These are phyloP conservation scores for Clitopilus passeckerianus DNA, from an alignment of 768 basidiomycete species.

Conservation along the genomic window DNA sequence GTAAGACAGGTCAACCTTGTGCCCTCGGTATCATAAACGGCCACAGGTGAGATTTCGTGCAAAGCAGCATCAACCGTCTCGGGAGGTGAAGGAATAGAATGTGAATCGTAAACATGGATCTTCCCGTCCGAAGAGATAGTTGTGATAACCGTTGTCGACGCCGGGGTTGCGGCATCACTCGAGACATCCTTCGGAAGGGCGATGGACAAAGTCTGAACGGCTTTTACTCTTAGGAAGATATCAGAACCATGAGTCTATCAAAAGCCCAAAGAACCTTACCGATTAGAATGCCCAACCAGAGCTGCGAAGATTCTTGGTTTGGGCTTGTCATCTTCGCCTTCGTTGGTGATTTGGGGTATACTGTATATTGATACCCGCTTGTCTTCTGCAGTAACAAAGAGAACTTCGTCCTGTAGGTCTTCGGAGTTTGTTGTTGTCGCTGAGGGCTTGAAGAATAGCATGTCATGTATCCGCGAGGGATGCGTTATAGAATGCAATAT, in stretches of 20 bases:
- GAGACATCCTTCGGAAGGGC: constrained; percentile 38
- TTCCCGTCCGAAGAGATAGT: constrained; percentile 91
- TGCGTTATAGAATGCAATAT: constrained; percentile 71
- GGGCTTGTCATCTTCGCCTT: constrained; percentile 27
- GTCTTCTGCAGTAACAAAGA: constrained; percentile 88
- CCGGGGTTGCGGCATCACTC: constrained; percentile 8
- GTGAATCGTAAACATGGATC: constrained; percentile 72
- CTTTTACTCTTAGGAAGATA: constrained; percentile 63
- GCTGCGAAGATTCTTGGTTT: constrained; percentile 61
- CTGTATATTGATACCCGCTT: constrained; percentile 81
- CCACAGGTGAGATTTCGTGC: constrained; percentile 16
- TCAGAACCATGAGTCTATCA: neutral
- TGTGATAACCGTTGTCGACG: constrained; percentile 58
- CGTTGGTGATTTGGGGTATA: constrained; percentile 23
- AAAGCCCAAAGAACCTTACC: constrained; percentile 43
- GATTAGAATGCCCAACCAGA: constrained; percentile 79
- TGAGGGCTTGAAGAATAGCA: constrained; percentile 66
- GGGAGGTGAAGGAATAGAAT: constrained; percentile 20
- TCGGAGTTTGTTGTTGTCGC: constrained; percentile 32
- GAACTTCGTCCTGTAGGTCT: constrained; percentile 37
- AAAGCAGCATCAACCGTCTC: constrained; percentile 10
- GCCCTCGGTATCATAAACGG: constrained; percentile 16
- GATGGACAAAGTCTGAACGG: constrained; percentile 62
- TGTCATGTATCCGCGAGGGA: constrained; percentile 78
- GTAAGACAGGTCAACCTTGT: constrained; percentile 21